Base-by-base conservation (phyloP, 1,284 basidiomycete genomes). In the Pholiota adiposa region DNA sequence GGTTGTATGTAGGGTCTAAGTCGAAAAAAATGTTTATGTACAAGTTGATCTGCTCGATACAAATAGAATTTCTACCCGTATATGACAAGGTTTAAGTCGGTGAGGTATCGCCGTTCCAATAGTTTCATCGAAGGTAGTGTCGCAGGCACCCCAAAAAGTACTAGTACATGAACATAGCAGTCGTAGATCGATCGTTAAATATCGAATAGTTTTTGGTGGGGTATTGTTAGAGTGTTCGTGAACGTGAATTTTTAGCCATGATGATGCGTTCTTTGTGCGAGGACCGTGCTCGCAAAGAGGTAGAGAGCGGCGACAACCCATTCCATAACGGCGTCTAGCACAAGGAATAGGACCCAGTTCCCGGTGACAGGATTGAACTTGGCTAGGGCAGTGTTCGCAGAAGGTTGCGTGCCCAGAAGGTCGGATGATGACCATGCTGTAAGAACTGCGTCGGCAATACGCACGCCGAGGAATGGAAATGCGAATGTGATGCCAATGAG, bases 241-340 rank as follows among this genome's bases (percentile, higher is more conserved):
- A 27, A 25, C 19, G 44, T 27, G 21, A 21, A n/a, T 18, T 33
- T 36, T 16, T 50, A 59, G 12, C 14, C 6, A 54, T 67, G 63
- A 41, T 70, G 72, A 62, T 67, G 66, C 36, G 70, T 67, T 61
- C 72, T 67, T 54, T 71, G 68, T 18, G 74, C 70, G 44, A 74
- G 75, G 57, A 78, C 60, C 2, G 77, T 78, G 64, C 71, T 78
- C 48, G 80, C 79, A 56, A 82, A 65, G 9, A 80, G 68, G 69
- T 85, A 88, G 53, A 85, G 73, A 43, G 76, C 55, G 51, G 78
- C 76, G 18, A 80, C 75, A n/a, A 77, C 69, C 63, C 77, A 85
- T 69, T 89, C 87, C 80, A 83, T 83, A 46, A 87, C 61, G 40
- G 86, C 74, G 8, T 80, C 79, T 76, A 88, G 80, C 54, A 80